Evolutionary conservation across 169 alveolate species (phyloP).

Genomic region (Plasmodium chabaudi): DNA sequence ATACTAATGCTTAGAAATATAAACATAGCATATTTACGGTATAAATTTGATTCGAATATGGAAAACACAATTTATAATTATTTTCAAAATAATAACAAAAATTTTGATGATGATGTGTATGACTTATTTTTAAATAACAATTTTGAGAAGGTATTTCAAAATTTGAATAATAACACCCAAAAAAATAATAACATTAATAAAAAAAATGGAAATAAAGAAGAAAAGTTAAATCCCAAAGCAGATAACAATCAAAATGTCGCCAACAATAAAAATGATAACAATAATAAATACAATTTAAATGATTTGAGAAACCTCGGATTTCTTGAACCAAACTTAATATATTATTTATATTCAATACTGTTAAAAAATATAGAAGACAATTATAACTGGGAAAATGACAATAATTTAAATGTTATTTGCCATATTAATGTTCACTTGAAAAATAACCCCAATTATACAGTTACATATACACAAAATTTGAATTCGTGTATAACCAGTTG

Average conservation of each 20-base stretch:
- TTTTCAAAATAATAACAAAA: constrained; percentile 31
- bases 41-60: constrained; percentile 45
- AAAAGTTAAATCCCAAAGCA: neutral
- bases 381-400: constrained; percentile 35
- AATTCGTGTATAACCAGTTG: constrained; percentile 78
- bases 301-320: constrained; percentile 25
- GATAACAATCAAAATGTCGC: neutral
- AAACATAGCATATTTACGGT: constrained; percentile 37
- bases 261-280: neutral
- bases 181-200: neutral
- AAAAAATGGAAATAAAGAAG: neutral
- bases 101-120: constrained; percentile 63
- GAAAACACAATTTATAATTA: constrained; percentile 46
- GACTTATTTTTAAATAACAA: constrained; percentile 43
- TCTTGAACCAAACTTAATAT: constrained; percentile 28
- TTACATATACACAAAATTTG: constrained; percentile 73
- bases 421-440: constrained; percentile 44
- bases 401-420: constrained; percentile 36
- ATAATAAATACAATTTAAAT: constrained; percentile 28
- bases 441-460: constrained; percentile 34
- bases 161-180: constrained; percentile 1
- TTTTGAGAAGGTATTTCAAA: constrained; percentile 13
- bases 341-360: constrained; percentile 26
- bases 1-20: constrained; percentile 50
- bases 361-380: constrained; percentile 45